Evolutionary conservation across 208 protist species (phyloP), one percentile per base, ranked within the genome.

Genomic region (Trypanosoma brucei): DNA sequence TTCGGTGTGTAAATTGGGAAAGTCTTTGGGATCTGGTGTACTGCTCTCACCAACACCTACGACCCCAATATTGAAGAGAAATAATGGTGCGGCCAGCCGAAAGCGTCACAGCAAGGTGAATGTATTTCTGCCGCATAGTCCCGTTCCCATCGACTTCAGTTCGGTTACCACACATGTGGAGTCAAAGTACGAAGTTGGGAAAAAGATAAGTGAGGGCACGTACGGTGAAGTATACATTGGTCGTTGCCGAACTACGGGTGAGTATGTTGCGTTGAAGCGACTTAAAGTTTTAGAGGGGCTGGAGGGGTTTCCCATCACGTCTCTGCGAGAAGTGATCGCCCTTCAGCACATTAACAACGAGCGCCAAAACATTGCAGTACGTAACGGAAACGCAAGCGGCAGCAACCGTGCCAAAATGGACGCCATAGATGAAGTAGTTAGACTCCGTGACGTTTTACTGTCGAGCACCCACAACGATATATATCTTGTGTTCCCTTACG

Each of bases 181-280:
- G 59, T 76, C 82, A 9, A 64, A 78, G 55, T 97, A 97, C 68
- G 65, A 72, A 6, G 61, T 89, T 14, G 53, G 82, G 22, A 70
- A 91, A 48, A 94, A 97, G 68, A 84, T 99, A 22, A 96, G 95
- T 68, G 95, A 98, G 65, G 97, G 97, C 44, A 97, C 95, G 35
- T 99, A 98, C 72, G 97, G 97, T 53, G 92, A 96, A 53, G 97
- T 99, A 2, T 98, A 95, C 75, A 65, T 81, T 45, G 86, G 84
- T 5, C 50, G 52, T 31, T 71, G 66, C 31, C 70, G 79, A 58
- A 58, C 59, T 42, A 85, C 76, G 50, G 76, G 74, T 35, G 83
- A 77, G 31, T 35, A 42, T 30, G 89, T 95, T 46, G 89, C 86
- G 30, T 60, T 95, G 51, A 95, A 95, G 77, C 70, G 89, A n/a